phyloP scores from a whole-genome alignment of 2,329 filamentous ascomycete genomes.

The Trichoderma afroharzianum region DNA sequence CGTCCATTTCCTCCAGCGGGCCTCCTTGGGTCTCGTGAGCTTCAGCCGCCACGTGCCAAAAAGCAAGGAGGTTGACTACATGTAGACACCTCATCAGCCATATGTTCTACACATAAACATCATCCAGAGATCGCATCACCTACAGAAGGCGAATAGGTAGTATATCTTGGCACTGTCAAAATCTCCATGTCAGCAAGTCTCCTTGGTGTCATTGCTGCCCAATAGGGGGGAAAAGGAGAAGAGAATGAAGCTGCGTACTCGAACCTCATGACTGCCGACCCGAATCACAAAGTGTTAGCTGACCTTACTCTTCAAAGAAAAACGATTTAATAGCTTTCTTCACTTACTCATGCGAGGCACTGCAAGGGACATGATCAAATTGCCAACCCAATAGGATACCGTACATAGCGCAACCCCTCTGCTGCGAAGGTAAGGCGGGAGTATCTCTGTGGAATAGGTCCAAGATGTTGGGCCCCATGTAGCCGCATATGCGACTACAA shows the following conservation, averaged over 20 bases:
- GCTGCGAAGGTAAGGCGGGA: slow-evolving; percentile 39
- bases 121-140: not conserved
- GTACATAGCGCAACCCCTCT: slow-evolving; percentile 44
- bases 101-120: not conserved
- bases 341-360: slow-evolving; percentile 47
- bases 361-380: slow-evolving; percentile 33
- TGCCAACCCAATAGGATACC: slow-evolving; percentile 35
- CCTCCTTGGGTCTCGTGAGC: slow-evolving; percentile 72
- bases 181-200: not conserved
- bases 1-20: slow-evolving; percentile 66
- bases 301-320: not conserved
- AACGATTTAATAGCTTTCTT: not conserved
- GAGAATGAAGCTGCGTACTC: not conserved
- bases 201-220: not conserved
- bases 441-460: slow-evolving; percentile 48
- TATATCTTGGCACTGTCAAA: slow-evolving; percentile 54
- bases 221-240: not conserved
- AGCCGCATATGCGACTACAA: slow-evolving; percentile 46
- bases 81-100: not conserved
- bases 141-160: slow-evolving; percentile 67
- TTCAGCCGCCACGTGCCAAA: slow-evolving; percentile 67
- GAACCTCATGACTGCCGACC: not conserved
- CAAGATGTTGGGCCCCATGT: slow-evolving; percentile 44
- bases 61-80: slow-evolving; percentile 53
- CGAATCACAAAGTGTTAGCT: not conserved